phyloP scores from a whole-genome alignment of 495 filamentous ascomycete genomes.

The Talaromyces proteolyticus region DNA sequence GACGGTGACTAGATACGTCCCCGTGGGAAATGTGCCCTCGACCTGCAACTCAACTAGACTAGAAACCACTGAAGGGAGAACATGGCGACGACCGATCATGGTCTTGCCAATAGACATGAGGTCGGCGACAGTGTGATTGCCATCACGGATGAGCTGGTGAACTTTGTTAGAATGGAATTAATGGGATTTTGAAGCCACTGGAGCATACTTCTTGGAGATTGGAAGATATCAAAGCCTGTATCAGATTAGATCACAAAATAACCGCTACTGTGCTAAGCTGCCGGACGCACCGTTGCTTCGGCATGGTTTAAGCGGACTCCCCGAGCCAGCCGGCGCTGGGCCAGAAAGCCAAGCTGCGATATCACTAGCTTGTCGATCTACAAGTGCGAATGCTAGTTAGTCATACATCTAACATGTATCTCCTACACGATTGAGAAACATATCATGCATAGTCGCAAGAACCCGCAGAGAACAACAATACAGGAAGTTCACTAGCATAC shows the following conservation, averaged over 20 bases:
- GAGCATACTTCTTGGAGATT: constrained; percentile 78
- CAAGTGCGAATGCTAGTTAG: constrained; percentile 5
- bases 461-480: too few relatives aligned
- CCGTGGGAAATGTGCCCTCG: constrained; percentile 86
- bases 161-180: not conserved
- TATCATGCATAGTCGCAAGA: too few relatives aligned
- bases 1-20: constrained; percentile 93
- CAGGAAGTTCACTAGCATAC: constrained; percentile 40
- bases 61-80: constrained; percentile 71
- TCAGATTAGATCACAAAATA: not conserved
- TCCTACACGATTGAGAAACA: too few relatives aligned
- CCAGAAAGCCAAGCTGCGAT: constrained; percentile 82
- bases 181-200: not conserved
- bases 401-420: too few relatives aligned
- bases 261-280: not conserved
- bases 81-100: constrained; percentile 92
- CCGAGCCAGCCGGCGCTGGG: constrained; percentile 82
- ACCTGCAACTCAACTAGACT: constrained; percentile 82
- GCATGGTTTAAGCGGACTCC: constrained; percentile 87
- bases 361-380: constrained; percentile 96
- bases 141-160: constrained; percentile 88
- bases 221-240: constrained; percentile 82
- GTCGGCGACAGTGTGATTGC: constrained; percentile 82
- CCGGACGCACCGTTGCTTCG: constrained; percentile 68
- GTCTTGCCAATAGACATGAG: constrained; percentile 88